Conservation (phyloP, 2,329 filamentous ascomycete species). For the Macrophomina tecta region DNA sequence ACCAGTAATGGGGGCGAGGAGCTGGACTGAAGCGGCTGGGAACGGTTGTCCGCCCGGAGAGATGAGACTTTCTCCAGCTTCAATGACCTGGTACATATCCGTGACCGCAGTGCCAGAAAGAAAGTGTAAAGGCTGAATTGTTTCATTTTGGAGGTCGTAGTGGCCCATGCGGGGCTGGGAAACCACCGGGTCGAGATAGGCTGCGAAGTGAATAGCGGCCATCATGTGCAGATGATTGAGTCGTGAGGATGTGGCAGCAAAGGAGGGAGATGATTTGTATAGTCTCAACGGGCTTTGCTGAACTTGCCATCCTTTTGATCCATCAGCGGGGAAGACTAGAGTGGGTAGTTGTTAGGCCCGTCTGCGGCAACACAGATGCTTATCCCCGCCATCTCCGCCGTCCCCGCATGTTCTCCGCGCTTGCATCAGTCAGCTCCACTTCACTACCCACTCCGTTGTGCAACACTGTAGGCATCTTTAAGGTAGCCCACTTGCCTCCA, state of each 20-base stretch:
- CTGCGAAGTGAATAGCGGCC: neutral
- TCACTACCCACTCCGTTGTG: no score
- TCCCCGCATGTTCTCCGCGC: neutral
- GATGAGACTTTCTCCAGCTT: conserved; percentile 44
- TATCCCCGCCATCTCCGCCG: neutral
- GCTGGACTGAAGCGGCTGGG: conserved; percentile 44
- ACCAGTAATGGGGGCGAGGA: conserved; percentile 55
- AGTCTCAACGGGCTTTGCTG: no score
- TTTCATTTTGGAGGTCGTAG: conserved; percentile 44
- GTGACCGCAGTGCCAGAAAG: conserved; percentile 54
- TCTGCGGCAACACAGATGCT: neutral
- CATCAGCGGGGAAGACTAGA: no score
- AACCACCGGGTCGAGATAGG: neutral
- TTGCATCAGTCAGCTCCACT: no score
- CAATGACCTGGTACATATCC: conserved; percentile 60
- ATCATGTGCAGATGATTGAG: neutral
- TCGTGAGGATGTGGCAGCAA: neutral
- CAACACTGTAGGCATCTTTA: no score
- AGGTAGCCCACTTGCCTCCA: no score
- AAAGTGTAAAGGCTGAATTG: conserved; percentile 54
- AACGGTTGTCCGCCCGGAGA: conserved; percentile 29
- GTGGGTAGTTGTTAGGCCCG: no score
- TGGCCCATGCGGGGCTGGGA: conserved; percentile 48
- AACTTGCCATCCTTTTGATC: no score
- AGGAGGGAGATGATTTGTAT: neutral